Conservation (phyloP, 192 early-diverging fungal species). For the Rhizophagus prolifer region DNA sequence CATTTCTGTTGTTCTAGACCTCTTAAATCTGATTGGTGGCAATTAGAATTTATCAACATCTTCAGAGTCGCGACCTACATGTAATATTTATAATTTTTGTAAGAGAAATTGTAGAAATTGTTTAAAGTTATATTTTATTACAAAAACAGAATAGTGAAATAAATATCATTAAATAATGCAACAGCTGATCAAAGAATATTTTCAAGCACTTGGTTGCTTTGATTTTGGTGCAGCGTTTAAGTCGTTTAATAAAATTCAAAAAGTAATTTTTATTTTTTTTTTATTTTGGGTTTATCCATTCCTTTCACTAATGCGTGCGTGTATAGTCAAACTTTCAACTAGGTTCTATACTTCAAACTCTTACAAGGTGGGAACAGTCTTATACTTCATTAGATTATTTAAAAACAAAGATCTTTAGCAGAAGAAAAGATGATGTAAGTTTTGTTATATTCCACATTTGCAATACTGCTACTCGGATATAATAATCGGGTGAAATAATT, state of each 20-base stretch:
- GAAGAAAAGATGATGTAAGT: conserved; percentile 28
- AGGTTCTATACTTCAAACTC: not conserved
- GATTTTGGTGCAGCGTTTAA: conserved; percentile 32
- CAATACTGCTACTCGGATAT: not conserved
- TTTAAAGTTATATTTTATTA: no score
- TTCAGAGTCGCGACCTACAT: no score
- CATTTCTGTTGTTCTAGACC: no score
- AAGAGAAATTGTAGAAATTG: no score
- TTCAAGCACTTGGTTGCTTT: conserved; percentile 31
- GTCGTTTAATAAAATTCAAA: conserved; percentile 1
- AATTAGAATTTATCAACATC: no score
- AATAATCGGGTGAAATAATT: not conserved
- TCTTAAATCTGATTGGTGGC: no score
- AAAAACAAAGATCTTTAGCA: conserved; percentile 15
- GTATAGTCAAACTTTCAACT: not conserved
- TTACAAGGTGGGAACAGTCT: conserved; percentile 12
- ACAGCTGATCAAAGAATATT: conserved; percentile 22
- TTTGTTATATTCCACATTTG: not conserved
- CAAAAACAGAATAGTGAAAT: no score
- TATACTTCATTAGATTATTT: conserved; percentile 27
- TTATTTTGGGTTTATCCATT: not conserved
- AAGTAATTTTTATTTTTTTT: conserved; percentile 1
- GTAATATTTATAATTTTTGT: no score
- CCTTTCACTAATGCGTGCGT: not conserved
- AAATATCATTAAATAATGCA: conserved; percentile 1